phyloP scores from a whole-genome alignment of 176 grass and related monocot genomes.

The Triticum dicoccoides region DNA sequence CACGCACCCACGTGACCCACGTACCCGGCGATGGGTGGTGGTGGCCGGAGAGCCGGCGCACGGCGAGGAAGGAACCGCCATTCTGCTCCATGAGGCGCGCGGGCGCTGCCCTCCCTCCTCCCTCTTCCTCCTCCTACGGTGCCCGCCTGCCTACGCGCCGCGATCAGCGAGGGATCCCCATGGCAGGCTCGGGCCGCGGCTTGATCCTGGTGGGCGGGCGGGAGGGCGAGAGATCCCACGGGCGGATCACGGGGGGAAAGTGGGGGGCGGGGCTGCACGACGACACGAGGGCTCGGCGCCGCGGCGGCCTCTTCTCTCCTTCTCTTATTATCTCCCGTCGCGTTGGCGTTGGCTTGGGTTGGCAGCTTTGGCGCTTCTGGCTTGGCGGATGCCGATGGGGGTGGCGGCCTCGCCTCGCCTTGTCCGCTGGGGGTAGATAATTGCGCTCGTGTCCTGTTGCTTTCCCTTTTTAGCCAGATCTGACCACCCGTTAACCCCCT shows the following conservation, averaged over 20 bases:
- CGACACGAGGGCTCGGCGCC: conserved; percentile 27
- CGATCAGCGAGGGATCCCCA: conserved; percentile 41
- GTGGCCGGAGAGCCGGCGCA: conserved; percentile 57
- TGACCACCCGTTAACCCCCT: background rate
- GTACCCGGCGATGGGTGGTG: conserved; percentile 53
- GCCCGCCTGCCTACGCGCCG: conserved; percentile 17
- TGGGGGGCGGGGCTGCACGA: background rate
- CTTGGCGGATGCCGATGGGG: background rate
- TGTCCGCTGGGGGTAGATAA: background rate
- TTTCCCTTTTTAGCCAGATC: background rate
- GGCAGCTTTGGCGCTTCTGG: conserved; percentile 25
- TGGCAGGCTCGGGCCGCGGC: background rate
- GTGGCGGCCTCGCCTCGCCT: background rate
- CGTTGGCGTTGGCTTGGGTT: conserved; percentile 8
- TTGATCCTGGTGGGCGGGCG: conserved; percentile 16
- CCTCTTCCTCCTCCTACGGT: background rate
- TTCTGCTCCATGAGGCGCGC: conserved; percentile 45
- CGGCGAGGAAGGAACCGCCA: conserved; percentile 64
- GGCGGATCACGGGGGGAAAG: conserved; percentile 26
- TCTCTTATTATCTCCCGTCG: background rate
- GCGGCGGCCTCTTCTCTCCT: background rate
- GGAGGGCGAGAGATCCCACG: conserved; percentile 38
- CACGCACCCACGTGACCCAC: background rate
- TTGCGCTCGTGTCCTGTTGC: background rate
- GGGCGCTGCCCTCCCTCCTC: background rate